Percentiles rank a stretch among this genome's conserved stretches.
Evolutionary conservation across 805 yeast genomes (phyloP).

Genomic region (Lachancea meyersii): DNA sequence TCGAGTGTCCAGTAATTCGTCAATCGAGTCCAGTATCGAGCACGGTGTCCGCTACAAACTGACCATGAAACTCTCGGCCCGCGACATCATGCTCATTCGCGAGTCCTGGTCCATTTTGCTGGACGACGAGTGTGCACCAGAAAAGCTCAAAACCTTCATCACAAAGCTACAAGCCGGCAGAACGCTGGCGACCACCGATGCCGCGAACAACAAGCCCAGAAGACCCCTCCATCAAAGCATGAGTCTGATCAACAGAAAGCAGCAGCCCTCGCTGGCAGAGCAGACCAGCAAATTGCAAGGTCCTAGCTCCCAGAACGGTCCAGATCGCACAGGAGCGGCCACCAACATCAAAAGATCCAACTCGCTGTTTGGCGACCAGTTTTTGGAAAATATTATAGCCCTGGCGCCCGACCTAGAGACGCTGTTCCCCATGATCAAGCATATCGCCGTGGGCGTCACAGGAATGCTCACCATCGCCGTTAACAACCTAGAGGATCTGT

Average conservation of each 20-base stretch:
- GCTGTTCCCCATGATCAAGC: constrained; percentile 66
- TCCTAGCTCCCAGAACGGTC: not conserved
- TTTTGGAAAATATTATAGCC: constrained; percentile 60
- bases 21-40: constrained; percentile 14
- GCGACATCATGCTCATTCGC: constrained; percentile 32
- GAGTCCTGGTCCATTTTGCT: constrained; percentile 37
- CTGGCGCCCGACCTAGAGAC: constrained; percentile 56
- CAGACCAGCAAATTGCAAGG: not conserved
- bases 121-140: constrained; percentile 26
- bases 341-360: constrained; percentile 34
- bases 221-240: not conserved
- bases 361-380: constrained; percentile 67
- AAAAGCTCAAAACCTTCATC: constrained; percentile 4
- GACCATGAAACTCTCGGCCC: constrained; percentile 25
- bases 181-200: not conserved
- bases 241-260: not conserved
- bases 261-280: not conserved
- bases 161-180: not conserved
- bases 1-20: constrained; percentile 13
- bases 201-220: not conserved
- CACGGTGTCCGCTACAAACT: constrained; percentile 23
- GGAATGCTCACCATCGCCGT: constrained; percentile 69
- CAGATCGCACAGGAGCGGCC: constrained; percentile 9
- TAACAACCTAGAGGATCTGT: constrained; percentile 53
- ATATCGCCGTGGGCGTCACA: constrained; percentile 75